phyloP scores from a whole-genome alignment of 176 grass and related monocot species.

The Luzula sylvatica region DNA sequence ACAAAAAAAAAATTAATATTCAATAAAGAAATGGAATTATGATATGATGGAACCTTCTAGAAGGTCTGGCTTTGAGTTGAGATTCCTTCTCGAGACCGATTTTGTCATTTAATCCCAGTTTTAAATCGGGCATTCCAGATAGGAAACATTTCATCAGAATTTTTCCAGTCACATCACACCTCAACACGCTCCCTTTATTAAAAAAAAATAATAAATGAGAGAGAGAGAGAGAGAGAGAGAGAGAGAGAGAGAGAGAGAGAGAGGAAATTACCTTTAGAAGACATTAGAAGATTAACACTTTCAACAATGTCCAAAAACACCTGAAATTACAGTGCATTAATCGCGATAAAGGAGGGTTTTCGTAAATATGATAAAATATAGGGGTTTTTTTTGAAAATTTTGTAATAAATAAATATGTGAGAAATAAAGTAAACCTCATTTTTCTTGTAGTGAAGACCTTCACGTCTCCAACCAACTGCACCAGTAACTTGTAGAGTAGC shows the following conservation, averaged over 20 bases:
- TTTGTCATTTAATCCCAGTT: conserved; percentile 95
- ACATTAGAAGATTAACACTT: conserved; percentile 99
- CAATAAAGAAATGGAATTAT: neutral
- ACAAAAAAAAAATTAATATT: conserved; percentile 1
- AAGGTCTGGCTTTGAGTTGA: conserved; percentile 82
- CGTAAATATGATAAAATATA: conserved; percentile 5
- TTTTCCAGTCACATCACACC: conserved; percentile 97
- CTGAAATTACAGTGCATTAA: conserved; percentile 39
- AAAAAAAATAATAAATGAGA: neutral
- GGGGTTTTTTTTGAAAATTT: too few relatives aligned
- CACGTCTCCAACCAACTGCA: conserved; percentile 97
- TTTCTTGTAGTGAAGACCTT: conserved; percentile 97
- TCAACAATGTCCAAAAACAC: conserved; percentile 99
- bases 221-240: neutral
- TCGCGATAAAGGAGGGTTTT: too few relatives aligned
- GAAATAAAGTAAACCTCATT: conserved; percentile 64
- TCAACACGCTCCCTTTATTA: conserved; percentile 17
- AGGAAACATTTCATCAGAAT: conserved; percentile 99
- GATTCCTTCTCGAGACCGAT: conserved; percentile 99
- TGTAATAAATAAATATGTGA: neutral
- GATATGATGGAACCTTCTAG: conserved; percentile 50
- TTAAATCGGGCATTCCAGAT: conserved; percentile 99
- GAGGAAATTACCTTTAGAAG: conserved; percentile 73
- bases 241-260: neutral
- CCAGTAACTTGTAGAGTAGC: conserved; percentile 97